These are phyloP conservation scores for Trichoderma polysporum DNA, from an alignment of 2,329 filamentous ascomycete genomes.

Conservation along the genomic window DNA sequence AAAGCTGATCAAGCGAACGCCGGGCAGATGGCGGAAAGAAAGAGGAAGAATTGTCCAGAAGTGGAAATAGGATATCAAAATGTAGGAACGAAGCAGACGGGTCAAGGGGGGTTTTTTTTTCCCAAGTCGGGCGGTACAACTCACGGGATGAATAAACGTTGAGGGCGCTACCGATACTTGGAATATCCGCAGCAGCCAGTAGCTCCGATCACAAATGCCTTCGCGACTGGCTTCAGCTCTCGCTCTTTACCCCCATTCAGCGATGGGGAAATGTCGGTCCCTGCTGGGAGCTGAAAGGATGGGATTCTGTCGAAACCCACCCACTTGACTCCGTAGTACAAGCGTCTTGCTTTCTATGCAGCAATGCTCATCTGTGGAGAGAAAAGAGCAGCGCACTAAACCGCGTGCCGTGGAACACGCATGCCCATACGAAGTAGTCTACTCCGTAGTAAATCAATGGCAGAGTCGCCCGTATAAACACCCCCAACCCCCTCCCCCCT, in stretches of 20 bases:
- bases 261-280: not conserved
- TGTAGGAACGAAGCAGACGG: not conserved
- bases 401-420: not conserved
- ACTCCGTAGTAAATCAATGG: not conserved
- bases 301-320: constrained; percentile 10
- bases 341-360: constrained; percentile 1
- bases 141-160: not conserved
- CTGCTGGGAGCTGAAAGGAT: constrained; percentile 8
- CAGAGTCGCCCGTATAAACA: not conserved
- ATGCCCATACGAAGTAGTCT: too few species aligned
- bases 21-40: not conserved
- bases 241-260: too few species aligned
- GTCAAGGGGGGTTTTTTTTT: too few species aligned
- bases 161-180: not conserved
- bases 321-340: not conserved
- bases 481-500: not conserved
- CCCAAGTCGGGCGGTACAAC: not conserved
- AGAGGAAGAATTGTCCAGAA: not conserved
- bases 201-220: not conserved
- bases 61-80: not conserved
- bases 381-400: not conserved
- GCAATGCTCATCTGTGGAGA: constrained; percentile 7
- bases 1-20: not conserved
- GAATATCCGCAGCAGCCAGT: not conserved
- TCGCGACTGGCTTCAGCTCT: not conserved